Conservation (phyloP, 106 monocot genomes). For the Platanthera zijinensis region DNA sequence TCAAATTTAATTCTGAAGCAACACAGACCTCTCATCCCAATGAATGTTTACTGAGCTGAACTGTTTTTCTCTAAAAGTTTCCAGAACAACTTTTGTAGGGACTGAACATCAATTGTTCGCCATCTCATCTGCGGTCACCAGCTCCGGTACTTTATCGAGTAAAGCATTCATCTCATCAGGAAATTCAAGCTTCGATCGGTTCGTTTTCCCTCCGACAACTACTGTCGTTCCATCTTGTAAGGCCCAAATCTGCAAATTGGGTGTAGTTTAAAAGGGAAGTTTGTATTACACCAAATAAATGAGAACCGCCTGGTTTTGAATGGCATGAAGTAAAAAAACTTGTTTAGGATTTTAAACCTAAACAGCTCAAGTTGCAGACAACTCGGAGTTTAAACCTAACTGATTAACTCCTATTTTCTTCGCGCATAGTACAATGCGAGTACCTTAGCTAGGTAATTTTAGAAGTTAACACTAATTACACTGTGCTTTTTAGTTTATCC, state of each 20-base stretch:
- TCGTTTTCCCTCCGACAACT: conserved; percentile 82
- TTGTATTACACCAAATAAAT: neutral
- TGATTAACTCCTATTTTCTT: too few species aligned
- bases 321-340: neutral
- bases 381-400: too few species aligned
- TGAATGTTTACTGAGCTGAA: neutral
- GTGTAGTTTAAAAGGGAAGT: neutral
- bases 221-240: conserved; percentile 93
- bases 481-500: too few species aligned
- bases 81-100: neutral
- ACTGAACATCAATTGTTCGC: neutral
- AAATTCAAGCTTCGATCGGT: conserved; percentile 88
- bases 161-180: conserved; percentile 72
- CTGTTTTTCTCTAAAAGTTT: neutral
- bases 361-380: neutral
- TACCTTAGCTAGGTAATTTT: too few species aligned
- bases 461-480: too few species aligned
- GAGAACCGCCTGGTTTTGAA: too few species aligned
- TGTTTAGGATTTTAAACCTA: neutral
- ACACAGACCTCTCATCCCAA: neutral
- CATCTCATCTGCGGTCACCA: conserved; percentile 26
- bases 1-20: neutral
- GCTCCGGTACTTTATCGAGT: conserved; percentile 76
- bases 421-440: too few species aligned
- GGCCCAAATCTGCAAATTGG: conserved; percentile 75